A percentile compares a stretch with the other conserved stretches of the same genome.
phyloP scores from a whole-genome alignment of 306 rosid genomes.

The Acacia confusa region DNA sequence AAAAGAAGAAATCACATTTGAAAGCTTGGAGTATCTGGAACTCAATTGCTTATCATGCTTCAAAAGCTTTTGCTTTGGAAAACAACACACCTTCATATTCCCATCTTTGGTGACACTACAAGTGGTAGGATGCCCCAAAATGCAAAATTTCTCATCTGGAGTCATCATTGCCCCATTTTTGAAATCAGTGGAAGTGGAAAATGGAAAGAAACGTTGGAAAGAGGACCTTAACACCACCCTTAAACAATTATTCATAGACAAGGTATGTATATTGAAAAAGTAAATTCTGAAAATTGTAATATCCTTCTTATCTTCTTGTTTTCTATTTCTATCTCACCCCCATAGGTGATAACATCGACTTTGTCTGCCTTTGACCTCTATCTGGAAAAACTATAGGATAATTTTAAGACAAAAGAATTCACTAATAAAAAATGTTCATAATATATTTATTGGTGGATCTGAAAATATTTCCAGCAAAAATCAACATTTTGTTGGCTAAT shows the following conservation, averaged over 20 bases:
- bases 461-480: no score
- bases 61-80: background rate
- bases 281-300: no score
- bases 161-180: background rate
- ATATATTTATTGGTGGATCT: background rate
- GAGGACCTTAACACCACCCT: background rate
- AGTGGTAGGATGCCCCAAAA: background rate
- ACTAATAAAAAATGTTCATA: no score
- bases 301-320: background rate
- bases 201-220: background rate
- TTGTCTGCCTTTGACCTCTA: no score
- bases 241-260: background rate
- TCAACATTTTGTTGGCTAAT: no score
- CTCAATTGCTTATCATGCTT: background rate
- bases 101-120: background rate
- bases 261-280: background rate
- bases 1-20: background rate
- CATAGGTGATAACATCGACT: fast-evolving
- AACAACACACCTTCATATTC: background rate
- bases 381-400: background rate
- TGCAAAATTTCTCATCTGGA: background rate
- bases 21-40: background rate
- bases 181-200: background rate
- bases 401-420: background rate
- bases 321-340: no score